These are phyloP conservation scores for Colletotrichum cuscutae DNA, from an alignment of 2,329 filamentous ascomycete genomes.

Conservation along the genomic window DNA sequence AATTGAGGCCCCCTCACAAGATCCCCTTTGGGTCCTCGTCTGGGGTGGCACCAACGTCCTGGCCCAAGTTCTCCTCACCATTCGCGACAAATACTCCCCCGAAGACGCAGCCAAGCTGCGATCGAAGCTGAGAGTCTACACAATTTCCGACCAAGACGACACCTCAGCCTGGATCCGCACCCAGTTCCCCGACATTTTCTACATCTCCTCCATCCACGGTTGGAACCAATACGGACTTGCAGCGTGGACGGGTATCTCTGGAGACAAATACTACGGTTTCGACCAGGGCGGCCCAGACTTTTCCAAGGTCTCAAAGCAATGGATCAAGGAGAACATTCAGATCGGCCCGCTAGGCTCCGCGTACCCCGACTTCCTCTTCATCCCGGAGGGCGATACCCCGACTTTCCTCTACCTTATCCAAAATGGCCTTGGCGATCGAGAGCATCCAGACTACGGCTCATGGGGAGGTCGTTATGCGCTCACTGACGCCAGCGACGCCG, in stretches of 20 bases:
- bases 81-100: conserved; percentile 41
- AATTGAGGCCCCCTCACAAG: conserved; percentile 40
- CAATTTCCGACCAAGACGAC: conserved; percentile 70
- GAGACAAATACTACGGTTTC: conserved; percentile 47
- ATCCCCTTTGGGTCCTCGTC: conserved; percentile 61
- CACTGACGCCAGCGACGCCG: conserved; percentile 41
- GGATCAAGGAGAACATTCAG: conserved; percentile 65
- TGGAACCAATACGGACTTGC: conserved; percentile 66
- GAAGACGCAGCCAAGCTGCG: conserved; percentile 48
- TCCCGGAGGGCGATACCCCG: conserved; percentile 65
- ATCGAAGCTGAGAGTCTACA: conserved; percentile 59
- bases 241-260: conserved; percentile 65
- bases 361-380: conserved; percentile 60
- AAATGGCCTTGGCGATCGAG: conserved; percentile 57
- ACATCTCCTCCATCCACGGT: conserved; percentile 64
- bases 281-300: conserved; percentile 58
- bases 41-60: conserved; percentile 66
- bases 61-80: conserved; percentile 58
- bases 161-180: conserved; percentile 65
- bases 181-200: conserved; percentile 64
- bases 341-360: conserved; percentile 54
- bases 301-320: conserved; percentile 58
- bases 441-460: conserved; percentile 57
- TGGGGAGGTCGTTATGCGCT: conserved; percentile 60
- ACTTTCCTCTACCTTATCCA: conserved; percentile 60